Evolutionary conservation across 805 yeast genomes (phyloP), one percentile per base, ranked within the genome.

Genomic region (Vanderwaltozyma polyspora): DNA sequence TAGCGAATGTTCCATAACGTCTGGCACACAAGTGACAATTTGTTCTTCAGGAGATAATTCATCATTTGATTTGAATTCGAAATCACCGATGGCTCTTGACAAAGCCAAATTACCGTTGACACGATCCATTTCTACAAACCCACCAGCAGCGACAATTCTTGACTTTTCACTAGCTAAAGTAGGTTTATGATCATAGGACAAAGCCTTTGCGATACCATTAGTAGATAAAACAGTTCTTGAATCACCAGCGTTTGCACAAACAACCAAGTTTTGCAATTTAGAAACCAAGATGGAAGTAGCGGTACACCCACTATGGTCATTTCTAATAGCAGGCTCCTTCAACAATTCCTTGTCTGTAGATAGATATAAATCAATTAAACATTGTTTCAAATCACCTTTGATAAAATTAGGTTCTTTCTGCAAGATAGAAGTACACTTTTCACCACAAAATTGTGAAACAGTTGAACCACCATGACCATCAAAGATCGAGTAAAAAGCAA

Each of bases 391-490:
- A 51, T 83, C 74, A 25, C 71, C 66, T 25, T 62, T 49, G 35
- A 60, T 48, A 19, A 12, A 19, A 11, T 33, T 22, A 8, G 23
- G 10, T 1, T 66, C 63, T 32, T 86, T 59, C 42, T 73, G 72
- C 34, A 91, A 63, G 23, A 89, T 75, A 31, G 69, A 61, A 51
- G 77, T 85, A 39, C 85, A 68, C 48, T 74, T 72, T 28, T 75
- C 79, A 29, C 98, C 98, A 25, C 94, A 78, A 59, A 76, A 91
- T 34, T 78, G 67, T 29, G 98, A 97, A 33, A 86, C 91, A 45
- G 76, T 77, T 36, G 76, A 87, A 45, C 98, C 98, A 34, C 98
- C 98, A 55, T 91, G 98, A 33, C 98, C 98, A 54, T 91, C 98
- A 57, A 82, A 91, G 9, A 91, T 95, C 31, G 87, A 94, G 52